Percentiles rank a stretch among this genome's conserved stretches.
These are phyloP conservation scores for Paramecium bursaria DNA, from an alignment of 73 alveolate genomes.

Conservation along the genomic window DNA sequence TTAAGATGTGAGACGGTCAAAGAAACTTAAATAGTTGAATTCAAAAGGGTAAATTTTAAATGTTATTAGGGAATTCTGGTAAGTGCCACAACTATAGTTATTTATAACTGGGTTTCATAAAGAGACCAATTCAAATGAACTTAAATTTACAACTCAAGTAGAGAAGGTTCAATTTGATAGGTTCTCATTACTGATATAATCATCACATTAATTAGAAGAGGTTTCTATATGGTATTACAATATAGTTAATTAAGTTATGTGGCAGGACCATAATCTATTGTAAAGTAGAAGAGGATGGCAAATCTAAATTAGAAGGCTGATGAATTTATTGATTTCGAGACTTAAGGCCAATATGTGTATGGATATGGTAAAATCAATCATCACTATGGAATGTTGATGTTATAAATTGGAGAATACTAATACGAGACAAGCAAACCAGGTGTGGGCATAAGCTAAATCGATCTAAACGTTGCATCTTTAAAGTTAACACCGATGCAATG, in stretches of 20 bases:
- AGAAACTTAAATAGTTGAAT: background rate
- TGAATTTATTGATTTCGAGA: constrained; percentile 49
- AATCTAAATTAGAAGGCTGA: constrained; percentile 48
- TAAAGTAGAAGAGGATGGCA: background rate
- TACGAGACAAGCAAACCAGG: constrained; percentile 35
- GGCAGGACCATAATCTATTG: constrained; percentile 35
- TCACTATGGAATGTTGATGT: constrained; percentile 40
- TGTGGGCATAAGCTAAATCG: constrained; percentile 47
- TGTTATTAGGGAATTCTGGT: constrained; percentile 48
- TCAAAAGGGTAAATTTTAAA: background rate
- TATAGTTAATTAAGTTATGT: constrained; percentile 7
- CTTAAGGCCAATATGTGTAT: background rate
- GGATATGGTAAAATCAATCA: constrained; percentile 11
- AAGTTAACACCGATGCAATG: constrained; percentile 5
- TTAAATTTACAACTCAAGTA: background rate
- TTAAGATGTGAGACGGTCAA: background rate
- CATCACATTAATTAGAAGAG: constrained; percentile 8
- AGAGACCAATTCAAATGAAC: constrained; percentile 5
- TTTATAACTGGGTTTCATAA: constrained; percentile 14
- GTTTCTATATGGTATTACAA: constrained; percentile 3
- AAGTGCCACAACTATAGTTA: constrained; percentile 1
- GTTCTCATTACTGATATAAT: background rate
- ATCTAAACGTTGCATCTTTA: background rate
- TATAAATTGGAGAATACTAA: constrained; percentile 32
- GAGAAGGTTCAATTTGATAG: background rate